Evolutionary conservation across 257 asterid genomes (phyloP), one percentile per base, ranked within the genome.

Genomic region (Solanum ossicruentum): DNA sequence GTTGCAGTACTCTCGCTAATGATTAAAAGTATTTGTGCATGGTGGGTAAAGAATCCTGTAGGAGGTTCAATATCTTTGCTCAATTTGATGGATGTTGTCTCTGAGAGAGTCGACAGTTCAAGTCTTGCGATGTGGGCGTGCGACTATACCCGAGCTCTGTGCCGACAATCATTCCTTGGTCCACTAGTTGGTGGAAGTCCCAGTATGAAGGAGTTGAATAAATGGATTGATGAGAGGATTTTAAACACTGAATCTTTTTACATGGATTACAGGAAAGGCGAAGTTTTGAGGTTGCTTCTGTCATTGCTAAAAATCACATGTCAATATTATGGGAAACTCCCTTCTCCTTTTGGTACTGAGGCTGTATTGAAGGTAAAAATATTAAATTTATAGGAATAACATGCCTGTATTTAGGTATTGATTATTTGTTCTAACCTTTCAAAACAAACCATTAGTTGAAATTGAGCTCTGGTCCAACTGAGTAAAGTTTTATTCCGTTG

Each of bases 201-300:
- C 85, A 93, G 93, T 79, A 85, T 83, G 75, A 95, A 92, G 90
- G 99, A 95, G 87, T 91, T 95, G 84, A 93, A 92, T 88, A 95
- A 90, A 89, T 97, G 98, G 97, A 90, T 95, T 81, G 99, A 97
- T 73, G 98, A 97, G 89, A 95, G 94, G 91, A 92, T 91, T 77
- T 47, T 90, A 77, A 92, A 89, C 83, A 87, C 89, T 26, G 92
- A 83, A 73, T 87, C 95, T 88, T 86, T 87, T 52, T 87, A 87
- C 84, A 56, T 86, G 90, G 96, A 92, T 86, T 89, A 89, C 83
- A 85, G 90, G 88, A 95, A 89, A 85, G 91, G 92, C 79, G 94
- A 93, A 84, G 96, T 89, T 84, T 89, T 93, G 92, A 93, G 85
- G 91, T 85, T 95, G 88, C 98, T 97, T 71, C 92, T 95, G 16